Evolutionary conservation across 768 basidiomycete genomes (phyloP), one percentile per base, ranked within the genome.

Genomic region (Tricholoma furcatifolium): DNA sequence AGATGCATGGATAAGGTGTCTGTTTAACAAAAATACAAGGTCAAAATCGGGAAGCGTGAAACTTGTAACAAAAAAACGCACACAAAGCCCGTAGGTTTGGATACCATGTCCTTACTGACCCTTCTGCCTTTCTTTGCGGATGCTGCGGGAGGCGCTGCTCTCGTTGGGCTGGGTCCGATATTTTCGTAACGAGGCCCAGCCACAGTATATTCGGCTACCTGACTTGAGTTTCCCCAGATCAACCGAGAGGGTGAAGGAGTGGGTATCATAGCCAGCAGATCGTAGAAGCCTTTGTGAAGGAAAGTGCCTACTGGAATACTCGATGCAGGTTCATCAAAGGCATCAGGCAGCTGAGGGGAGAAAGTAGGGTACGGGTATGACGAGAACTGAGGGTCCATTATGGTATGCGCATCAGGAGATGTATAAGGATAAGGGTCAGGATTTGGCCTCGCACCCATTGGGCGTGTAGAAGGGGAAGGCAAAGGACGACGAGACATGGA

Each of bases 31-130:
- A 27, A 40, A 11, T 54, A 47, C 65, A 47, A 60, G 52, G 56
- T 51, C 20, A 54, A 62, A 59, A 66, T 62, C 55, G 63, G 61
- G 55, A 59, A 60, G 53, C 47, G 55, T 50, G 55, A 50, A 55
- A 51, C 56, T 62, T 51, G 17, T 43, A 43, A 23, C 20, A 35
- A 31, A 45, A 53, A 59, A 45, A 83, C 90, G 69, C 76, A 95
- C 91, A 90, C 78, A 67, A 93, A 93, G 59, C 83, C 86, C 18
- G 79, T 88, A 5, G 93, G 93, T 51, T 74, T 81, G 14, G 90
- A 91, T 4, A 95, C 86, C 88, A 93, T 93, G 61, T 92, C 90
- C 68, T 93, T 93, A 72, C 82, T 89, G 62, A 93, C 83, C 60
- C 83, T 75, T 59, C 82, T 81, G 36, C 75, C 77, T 70, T 84